These are phyloP conservation scores for Trichophyton schoenleinii DNA, from an alignment of 2,329 filamentous ascomycete species.

Conservation along the genomic window DNA sequence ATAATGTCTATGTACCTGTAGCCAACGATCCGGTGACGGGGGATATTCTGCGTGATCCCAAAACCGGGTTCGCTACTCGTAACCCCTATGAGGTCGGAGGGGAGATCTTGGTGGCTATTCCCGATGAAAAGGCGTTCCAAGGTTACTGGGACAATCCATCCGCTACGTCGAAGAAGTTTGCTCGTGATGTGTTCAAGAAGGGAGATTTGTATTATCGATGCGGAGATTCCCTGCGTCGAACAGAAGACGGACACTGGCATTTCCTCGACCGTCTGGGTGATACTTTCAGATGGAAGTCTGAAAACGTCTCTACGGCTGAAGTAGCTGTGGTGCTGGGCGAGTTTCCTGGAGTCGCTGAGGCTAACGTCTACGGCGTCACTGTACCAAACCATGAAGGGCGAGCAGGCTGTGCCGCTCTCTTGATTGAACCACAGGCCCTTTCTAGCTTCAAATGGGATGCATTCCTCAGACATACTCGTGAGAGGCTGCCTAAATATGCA, in stretches of 20 bases:
- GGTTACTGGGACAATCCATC: slow-evolving; percentile 59
- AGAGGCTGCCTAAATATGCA: slow-evolving; percentile 57
- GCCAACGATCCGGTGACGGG: slow-evolving; percentile 56
- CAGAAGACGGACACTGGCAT: slow-evolving; percentile 53
- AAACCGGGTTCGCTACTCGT: slow-evolving; percentile 54
- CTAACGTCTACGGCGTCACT: slow-evolving; percentile 57
- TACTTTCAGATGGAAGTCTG: slow-evolving; percentile 63
- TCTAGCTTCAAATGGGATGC: slow-evolving; percentile 46
- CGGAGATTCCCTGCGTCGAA: slow-evolving; percentile 52
- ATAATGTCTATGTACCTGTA: slow-evolving; percentile 51
- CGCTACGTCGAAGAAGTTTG: slow-evolving; percentile 55
- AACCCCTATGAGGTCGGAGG: slow-evolving; percentile 55
- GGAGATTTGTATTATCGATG: slow-evolving; percentile 58
- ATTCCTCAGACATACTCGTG: slow-evolving; percentile 46
- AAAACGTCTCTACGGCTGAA: slow-evolving; percentile 56
- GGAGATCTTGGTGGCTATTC: slow-evolving; percentile 59
- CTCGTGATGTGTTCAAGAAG: slow-evolving; percentile 51
- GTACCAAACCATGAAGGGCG: slow-evolving; percentile 56
- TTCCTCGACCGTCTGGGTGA: slow-evolving; percentile 61
- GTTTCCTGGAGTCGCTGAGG: slow-evolving; percentile 48
- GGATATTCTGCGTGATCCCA: slow-evolving; percentile 51
- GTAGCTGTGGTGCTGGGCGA: slow-evolving; percentile 51
- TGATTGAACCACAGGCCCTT: slow-evolving; percentile 40
- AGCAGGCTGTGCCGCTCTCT: slow-evolving; percentile 49
- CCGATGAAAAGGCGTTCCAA: slow-evolving; percentile 46